These are phyloP conservation scores for Kluyveromyces aestuarii DNA, from an alignment of 805 yeast genomes.

Conservation along the genomic window DNA sequence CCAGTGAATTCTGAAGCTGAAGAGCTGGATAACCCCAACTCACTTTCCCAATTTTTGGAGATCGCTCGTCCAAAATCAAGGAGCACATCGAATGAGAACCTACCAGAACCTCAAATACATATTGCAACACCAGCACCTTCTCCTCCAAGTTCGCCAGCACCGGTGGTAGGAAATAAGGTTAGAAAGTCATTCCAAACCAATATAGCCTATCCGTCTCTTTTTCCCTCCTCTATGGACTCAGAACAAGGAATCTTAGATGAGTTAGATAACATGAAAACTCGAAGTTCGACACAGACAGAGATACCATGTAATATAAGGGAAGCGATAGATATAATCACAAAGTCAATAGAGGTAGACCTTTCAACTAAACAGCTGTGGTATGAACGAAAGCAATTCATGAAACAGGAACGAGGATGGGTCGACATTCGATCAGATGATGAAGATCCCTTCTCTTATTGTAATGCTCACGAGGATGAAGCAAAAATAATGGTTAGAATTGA, in stretches of 20 bases:
- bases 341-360: constrained; percentile 56
- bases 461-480: constrained; percentile 19
- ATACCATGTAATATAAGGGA: constrained; percentile 73
- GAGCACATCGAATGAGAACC: constrained; percentile 21
- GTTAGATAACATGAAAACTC: constrained; percentile 9
- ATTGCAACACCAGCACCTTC: constrained; percentile 87
- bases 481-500: constrained; percentile 46
- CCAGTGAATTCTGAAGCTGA: constrained; percentile 41
- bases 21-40: constrained; percentile 39
- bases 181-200: constrained; percentile 55
- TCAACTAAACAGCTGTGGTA: constrained; percentile 63
- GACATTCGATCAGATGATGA: constrained; percentile 6
- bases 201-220: constrained; percentile 56
- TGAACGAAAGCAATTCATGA: constrained; percentile 62
- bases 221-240: constrained; percentile 35
- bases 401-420: constrained; percentile 60
- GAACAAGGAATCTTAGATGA: constrained; percentile 28
- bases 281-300: constrained; percentile 5
- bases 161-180: constrained; percentile 28
- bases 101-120: constrained; percentile 25
- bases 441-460: constrained; percentile 27
- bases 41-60: constrained; percentile 51
- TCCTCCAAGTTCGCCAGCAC: constrained; percentile 51
- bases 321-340: constrained; percentile 59
- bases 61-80: constrained; percentile 42